A percentile compares a stretch with the other conserved stretches of the same genome.
These are phyloP conservation scores for Leccinum broughii DNA, from an alignment of 768 basidiomycete species.

Conservation along the genomic window DNA sequence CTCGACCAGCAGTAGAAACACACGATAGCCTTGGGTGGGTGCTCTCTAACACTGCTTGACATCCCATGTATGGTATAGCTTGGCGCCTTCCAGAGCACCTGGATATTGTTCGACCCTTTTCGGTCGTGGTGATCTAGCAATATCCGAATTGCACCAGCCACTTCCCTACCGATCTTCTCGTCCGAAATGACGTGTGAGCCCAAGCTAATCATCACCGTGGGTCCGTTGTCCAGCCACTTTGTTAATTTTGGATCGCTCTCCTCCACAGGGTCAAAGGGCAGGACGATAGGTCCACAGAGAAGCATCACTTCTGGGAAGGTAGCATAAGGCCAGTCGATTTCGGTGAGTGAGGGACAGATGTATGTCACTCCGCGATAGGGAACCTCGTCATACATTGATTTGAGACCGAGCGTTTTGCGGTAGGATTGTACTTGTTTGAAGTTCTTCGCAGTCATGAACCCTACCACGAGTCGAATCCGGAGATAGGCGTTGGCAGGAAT, in stretches of 20 bases:
- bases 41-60: too few relatives aligned
- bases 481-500: slow-evolving; percentile 12
- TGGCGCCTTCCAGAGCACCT: too few relatives aligned
- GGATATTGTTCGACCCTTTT: too few relatives aligned
- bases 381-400: neutral
- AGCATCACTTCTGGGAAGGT: slow-evolving; percentile 5
- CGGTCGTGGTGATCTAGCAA: too few relatives aligned
- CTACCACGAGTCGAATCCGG: neutral
- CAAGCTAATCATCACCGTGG: too few relatives aligned
- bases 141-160: too few relatives aligned
- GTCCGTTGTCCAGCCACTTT: slow-evolving; percentile 6
- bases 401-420: slow-evolving; percentile 6
- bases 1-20: too few relatives aligned
- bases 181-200: too few relatives aligned
- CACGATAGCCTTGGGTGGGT: too few relatives aligned
- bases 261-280: slow-evolving; percentile 11
- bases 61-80: too few relatives aligned
- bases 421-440: neutral
- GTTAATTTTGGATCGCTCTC: slow-evolving; percentile 5
- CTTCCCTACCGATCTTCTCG: too few relatives aligned
- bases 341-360: slow-evolving; percentile 7
- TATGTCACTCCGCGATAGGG: neutral
- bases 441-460: neutral
- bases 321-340: slow-evolving; percentile 1
- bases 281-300: neutral